Evolutionary conservation across 208 protist species (phyloP), one percentile per base, ranked within the genome.

Genomic region (Strigomonas oncopelti): DNA sequence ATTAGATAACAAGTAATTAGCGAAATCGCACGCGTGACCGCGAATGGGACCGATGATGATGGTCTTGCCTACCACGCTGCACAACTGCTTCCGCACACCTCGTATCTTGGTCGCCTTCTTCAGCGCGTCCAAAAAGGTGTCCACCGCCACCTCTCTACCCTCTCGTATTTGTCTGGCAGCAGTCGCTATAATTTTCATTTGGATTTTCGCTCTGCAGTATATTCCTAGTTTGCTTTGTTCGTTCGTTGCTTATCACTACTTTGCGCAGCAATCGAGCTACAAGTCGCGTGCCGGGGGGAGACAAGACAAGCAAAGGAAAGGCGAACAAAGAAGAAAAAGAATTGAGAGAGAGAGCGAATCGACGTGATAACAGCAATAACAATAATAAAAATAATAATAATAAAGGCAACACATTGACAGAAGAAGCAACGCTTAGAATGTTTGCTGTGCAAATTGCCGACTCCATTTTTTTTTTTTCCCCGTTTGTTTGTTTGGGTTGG

Each of bases 11-110:
- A 94, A 36, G 53, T 84, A 83, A 65, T 89, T 72, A 1, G 84
- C 81, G 65, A 94, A 88, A 55, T 94, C 86, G 3, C 68, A 52
- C 1, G 83, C 86, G 67, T 94, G 86, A 4, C 86, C 89, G 24
- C 86, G 71, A 48, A 86, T 73, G 18, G 89, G 84, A 18, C 86
- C 89, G 36, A 94, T 70, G 24, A 94, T 66, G 36, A 92, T 60
- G n/a, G 53, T n/a, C 24, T 58, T 58, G 9, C 53, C 53, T 8
- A 8, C 14, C 13, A 58, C 53, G 14, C 53, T 14, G 8, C 53
- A 24, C 11, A 58, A n/a, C 14, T 14, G 56, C 11, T 27, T 16
- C 31, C 20, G 56, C 16, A 36, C 56, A 8, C 24, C 38, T 18
- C 8, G 57, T n/a, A 28, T 4, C 38, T n/a, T 31, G 1, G 52